Base-by-base conservation (phyloP, 768 basidiomycete species). In the Lanmaoa pseudosensibilis region DNA sequence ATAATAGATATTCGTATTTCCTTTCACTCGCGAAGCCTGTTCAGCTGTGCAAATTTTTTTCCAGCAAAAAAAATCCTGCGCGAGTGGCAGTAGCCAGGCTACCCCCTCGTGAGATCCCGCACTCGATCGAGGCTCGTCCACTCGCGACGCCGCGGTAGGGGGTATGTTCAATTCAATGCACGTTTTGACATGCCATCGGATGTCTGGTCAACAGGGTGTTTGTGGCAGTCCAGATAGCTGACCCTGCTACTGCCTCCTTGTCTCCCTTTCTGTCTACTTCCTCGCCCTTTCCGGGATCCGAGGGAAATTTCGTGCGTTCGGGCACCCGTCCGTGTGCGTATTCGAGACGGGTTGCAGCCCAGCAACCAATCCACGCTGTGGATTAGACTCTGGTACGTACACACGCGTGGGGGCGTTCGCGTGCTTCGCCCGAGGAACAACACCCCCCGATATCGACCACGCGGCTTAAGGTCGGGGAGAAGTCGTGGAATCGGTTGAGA, bases 311-410 rank as follows among this genome's bases (percentile, higher is more conserved):
- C 6, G 25, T 5, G 43, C 23, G 25, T 40, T 19, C 45, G 52
- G 61, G 37, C 40, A 32, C 50, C 52, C 49, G 39, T 12, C 21
- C 37, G 32, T 27, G 62, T 30, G 41, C 37, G 45, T 40, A 21
- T 45, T 49, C 38, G 53, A 50, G 57, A 19, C 13, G 51, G 43
- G 41, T 54, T 21, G 7, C 21, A 10, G 47, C 44, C 10, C 21
- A 32, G 43, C 37, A 47, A 13, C 52, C 33, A 41, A 48, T 49
- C 43, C 43, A 38, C 19, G 19, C 12, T 13, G 6, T 33, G 44
- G 54, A 43, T 58, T 54, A 51, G 60, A 49, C 57, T 56, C 54
- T 39, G 49, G 10, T 45, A 46, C 36, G 16, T 46, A 52, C 41
- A 50, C 58, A 54, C 45, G 49, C 21, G 32, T 44, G 30, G 33